Conservation (phyloP, 257 asterid genomes). For the Nicotiana obtusifolia region DNA sequence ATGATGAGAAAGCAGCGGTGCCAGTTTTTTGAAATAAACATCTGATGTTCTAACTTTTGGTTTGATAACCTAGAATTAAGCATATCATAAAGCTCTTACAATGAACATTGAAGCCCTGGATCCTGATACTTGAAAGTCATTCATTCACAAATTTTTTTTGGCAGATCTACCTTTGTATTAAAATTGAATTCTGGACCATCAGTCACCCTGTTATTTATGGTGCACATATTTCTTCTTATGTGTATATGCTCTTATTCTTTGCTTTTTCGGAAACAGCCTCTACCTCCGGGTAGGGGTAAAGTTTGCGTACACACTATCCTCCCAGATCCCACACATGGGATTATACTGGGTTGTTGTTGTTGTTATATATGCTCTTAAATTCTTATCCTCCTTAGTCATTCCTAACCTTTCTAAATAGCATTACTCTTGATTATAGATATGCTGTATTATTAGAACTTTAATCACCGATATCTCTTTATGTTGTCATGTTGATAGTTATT, state of each 20-base stretch:
- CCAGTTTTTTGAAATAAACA: not conserved
- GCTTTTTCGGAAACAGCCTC: no score
- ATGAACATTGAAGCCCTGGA: not conserved
- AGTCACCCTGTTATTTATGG: not conserved
- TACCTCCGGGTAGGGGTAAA: no score
- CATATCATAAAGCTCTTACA: not conserved
- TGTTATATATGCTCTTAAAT: not conserved
- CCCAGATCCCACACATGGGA: no score
- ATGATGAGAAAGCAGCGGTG: not conserved
- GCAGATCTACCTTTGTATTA: not conserved
- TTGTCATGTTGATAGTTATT: not conserved
- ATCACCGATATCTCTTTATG: not conserved
- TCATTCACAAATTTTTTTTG: not conserved
- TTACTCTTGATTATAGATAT: not conserved
- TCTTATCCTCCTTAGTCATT: not conserved
- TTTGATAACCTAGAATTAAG: not conserved
- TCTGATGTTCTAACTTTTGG: not conserved
- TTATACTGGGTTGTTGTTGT: no score
- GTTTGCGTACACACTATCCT: no score
- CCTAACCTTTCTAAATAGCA: not conserved
- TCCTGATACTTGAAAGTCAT: not conserved
- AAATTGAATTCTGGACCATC: not conserved
- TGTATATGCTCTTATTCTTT: not conserved
- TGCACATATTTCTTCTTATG: not conserved
- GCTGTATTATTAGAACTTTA: not conserved